A percentile compares a stretch with the other conserved stretches of the same genome.
Evolutionary conservation across 345 rosid genomes (phyloP).

Genomic region (Moricandia moricandioides): DNA sequence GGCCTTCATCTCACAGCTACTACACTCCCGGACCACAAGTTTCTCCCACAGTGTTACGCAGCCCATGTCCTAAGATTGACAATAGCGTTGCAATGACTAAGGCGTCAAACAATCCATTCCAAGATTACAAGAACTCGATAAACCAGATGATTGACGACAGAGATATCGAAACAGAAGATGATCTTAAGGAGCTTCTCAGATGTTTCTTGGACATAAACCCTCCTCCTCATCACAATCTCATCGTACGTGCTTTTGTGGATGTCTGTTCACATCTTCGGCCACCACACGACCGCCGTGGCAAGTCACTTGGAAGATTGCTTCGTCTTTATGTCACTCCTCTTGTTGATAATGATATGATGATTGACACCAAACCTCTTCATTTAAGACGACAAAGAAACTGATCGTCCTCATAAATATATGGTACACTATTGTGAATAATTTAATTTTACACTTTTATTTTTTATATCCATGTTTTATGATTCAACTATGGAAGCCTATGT

Average conservation of each 20-base stretch:
- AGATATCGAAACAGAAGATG: slow-evolving; percentile 31
- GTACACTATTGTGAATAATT: slow-evolving; percentile 10
- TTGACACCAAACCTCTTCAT: slow-evolving; percentile 1
- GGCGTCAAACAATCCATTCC: slow-evolving; percentile 33
- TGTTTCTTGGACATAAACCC: slow-evolving; percentile 41
- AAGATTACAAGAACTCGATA: slow-evolving; percentile 38
- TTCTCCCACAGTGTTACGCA: slow-evolving; percentile 36
- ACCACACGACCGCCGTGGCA: slow-evolving; percentile 37
- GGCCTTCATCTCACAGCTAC: slow-evolving; percentile 8
- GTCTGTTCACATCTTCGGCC: slow-evolving; percentile 34
- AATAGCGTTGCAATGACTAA: slow-evolving; percentile 35
- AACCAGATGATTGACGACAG: slow-evolving; percentile 35
- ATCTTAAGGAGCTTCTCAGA: slow-evolving; percentile 35
- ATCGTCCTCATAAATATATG: not conserved
- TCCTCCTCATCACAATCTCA: slow-evolving; percentile 34
- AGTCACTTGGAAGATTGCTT: slow-evolving; percentile 31
- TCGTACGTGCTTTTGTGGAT: slow-evolving; percentile 32
- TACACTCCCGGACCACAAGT: slow-evolving; percentile 26
- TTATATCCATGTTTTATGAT: not conserved
- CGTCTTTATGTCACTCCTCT: slow-evolving; percentile 30
- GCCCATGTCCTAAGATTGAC: slow-evolving; percentile 39
- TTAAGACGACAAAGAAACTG: not conserved
- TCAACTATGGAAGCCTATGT: not conserved
- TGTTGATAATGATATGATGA: not conserved
- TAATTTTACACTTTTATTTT: not conserved